phyloP scores from a whole-genome alignment of 768 basidiomycete species.

The Rhizopogon rudus region DNA sequence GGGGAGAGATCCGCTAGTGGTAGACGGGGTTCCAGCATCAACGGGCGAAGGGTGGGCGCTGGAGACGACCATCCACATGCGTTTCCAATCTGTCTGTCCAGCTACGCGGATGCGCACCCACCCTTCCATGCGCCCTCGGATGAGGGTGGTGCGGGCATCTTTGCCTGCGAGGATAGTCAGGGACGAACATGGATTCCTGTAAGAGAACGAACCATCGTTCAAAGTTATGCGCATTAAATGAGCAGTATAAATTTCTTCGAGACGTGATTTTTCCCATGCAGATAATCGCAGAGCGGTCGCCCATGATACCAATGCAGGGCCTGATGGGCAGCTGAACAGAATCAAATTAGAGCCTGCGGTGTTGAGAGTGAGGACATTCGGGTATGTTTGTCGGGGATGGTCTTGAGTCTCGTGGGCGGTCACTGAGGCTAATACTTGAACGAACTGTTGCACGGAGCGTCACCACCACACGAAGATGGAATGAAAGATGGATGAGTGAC shows the following conservation, averaged over 20 bases:
- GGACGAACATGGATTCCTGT: slow-evolving; percentile 21
- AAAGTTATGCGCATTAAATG: slow-evolving; percentile 84
- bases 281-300: slow-evolving; percentile 85
- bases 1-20: not conserved
- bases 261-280: slow-evolving; percentile 90
- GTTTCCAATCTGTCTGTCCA: slow-evolving; percentile 98
- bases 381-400: slow-evolving; percentile 52
- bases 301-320: slow-evolving; percentile 77
- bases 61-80: slow-evolving; percentile 77
- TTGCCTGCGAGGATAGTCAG: slow-evolving; percentile 29
- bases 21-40: slow-evolving; percentile 19
- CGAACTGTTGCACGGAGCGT: slow-evolving; percentile 43
- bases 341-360: slow-evolving; percentile 90
- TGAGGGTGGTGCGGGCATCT: slow-evolving; percentile 57
- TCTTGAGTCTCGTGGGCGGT: slow-evolving; percentile 53
- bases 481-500: slow-evolving; percentile 26
- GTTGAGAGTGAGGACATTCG: slow-evolving; percentile 85
- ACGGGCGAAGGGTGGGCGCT: slow-evolving; percentile 30
- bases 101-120: slow-evolving; percentile 88
- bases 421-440: slow-evolving; percentile 73
- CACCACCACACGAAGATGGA: slow-evolving; percentile 7
- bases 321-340: slow-evolving; percentile 80
- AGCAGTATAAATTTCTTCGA: slow-evolving; percentile 97
- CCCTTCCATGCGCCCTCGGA: slow-evolving; percentile 78
- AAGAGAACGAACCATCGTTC: slow-evolving; percentile 33